These are phyloP conservation scores for Alternaria burnsii DNA, from an alignment of 2,329 filamentous ascomycete species.

Conservation along the genomic window DNA sequence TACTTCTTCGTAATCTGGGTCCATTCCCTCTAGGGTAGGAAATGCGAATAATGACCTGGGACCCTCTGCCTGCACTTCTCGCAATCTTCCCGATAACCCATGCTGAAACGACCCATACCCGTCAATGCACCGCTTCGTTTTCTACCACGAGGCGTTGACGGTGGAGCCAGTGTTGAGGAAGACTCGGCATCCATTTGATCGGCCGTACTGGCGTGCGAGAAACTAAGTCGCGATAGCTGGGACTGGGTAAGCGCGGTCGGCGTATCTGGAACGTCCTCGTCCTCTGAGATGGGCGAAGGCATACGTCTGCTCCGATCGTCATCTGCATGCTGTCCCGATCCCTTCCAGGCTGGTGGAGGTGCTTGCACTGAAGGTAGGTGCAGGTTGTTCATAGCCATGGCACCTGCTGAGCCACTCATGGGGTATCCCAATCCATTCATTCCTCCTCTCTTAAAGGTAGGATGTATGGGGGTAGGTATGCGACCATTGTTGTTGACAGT, in stretches of 20 bases:
- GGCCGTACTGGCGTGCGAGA: constrained; percentile 34
- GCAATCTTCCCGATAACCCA: constrained; percentile 61
- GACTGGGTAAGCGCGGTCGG: constrained; percentile 49
- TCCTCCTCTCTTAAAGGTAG: constrained; percentile 43
- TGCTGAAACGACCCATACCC: constrained; percentile 53
- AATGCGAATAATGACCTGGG: constrained; percentile 62
- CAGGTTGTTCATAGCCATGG: constrained; percentile 25
- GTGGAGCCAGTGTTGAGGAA: constrained; percentile 19
- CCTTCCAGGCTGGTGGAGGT: constrained; percentile 33
- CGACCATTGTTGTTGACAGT: constrained; percentile 33
- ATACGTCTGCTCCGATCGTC: constrained; percentile 44
- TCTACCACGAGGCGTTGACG: constrained; percentile 42
- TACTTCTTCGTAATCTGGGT: not conserved
- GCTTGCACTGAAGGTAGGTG: constrained; percentile 25
- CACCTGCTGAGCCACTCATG: constrained; percentile 40
- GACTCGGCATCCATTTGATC: constrained; percentile 45
- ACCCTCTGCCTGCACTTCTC: constrained; percentile 58
- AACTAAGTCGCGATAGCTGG: constrained; percentile 50
- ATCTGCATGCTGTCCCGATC: constrained; percentile 26
- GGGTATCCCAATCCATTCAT: constrained; percentile 42
- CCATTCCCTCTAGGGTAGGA: constrained; percentile 37
- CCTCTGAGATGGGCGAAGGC: constrained; percentile 53
- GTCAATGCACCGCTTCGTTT: constrained; percentile 52
- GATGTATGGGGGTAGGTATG: constrained; percentile 53
- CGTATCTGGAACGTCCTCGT: constrained; percentile 49